Base-by-base conservation (phyloP, 228 moss, liverwort and hornwort species). In the Sphagnum magellanicum region DNA sequence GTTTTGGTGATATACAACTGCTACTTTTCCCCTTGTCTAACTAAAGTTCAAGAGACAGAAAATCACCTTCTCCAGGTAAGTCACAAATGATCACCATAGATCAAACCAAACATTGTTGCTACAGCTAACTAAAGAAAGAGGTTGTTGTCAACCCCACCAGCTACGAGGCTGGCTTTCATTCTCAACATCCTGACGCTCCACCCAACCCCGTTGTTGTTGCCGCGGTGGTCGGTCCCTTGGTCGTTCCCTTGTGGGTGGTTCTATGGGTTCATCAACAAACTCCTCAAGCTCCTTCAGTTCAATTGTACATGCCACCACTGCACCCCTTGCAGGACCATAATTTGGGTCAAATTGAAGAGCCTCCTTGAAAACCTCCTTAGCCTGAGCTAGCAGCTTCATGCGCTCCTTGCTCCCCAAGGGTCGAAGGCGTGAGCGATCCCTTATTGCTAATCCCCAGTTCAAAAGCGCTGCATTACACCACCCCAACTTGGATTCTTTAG, bases 401-500 rank as follows among this genome's bases (percentile, higher is more conserved):
- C 96, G 84, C 66, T 96, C 96, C 68, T 80, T 88, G 63, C 89
- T 89, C 52, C 84, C 91, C 84, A 92, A 76, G 48, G 83, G 79
- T 51, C 96, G 83, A 67, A 96, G 96, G 55, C 96, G 91, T 53
- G 96, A 88, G 46, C 96, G 89, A 67, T 96, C 92, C 63, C 86
- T 79, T 89, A 91, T 81, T 12, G 92, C 96, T 52, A 92, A 50
- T 8, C 96, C 96, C 96, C 96, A 96, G 66, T 96, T 96, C 16
- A 91, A 70, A 70, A 92, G 84, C 53, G 92, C 96, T 95, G 88
- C 75, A 74, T 60, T 50, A 50, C 48, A 32, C 32, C 32, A 32
- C 32, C 32, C 32, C 32, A 0, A 32, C 46, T 6, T 59, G 13
- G 9, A 50, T 69, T 6, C 49, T 16, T 15, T 15, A 59, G 12